Evolutionary conservation across 2,329 filamentous ascomycete genomes (phyloP), one percentile per base, ranked within the genome.

Genomic region (Sporothrix protearum): DNA sequence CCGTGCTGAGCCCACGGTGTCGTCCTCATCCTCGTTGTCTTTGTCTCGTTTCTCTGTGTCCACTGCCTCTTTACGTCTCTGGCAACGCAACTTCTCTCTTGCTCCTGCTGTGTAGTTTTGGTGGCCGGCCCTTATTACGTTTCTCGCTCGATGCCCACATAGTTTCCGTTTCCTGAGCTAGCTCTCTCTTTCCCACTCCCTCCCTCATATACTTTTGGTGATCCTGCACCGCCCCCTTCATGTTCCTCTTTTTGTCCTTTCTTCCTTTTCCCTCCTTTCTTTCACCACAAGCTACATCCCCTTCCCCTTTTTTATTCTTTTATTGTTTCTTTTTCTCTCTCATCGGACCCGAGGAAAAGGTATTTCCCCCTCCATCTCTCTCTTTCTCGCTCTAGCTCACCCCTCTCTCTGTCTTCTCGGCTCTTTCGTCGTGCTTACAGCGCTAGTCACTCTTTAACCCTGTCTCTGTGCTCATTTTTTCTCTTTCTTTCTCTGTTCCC

Each of bases 371-470:
- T 28, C 51, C 42, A n/a, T 16, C 42, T 10, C 30, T 19, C 9
- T 59, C 30, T 16, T 30, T 10, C 30, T 19, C 9, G 49, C 30
- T 39, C 49, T 7, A n/a, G 22, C 39, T 25, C 63, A 55, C 30
- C 36, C 42, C 73, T 77, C 78, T 78, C 78, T 59, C 36, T 64
- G n/a, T n/a, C 36, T 28, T 28, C 59, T 28, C 59, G 59, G 59
- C 59, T 45, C 59, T 45, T 64, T 45, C 36, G 36, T 64, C 59
- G 3, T 45, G 59, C 59, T 42, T 25, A 28, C 79, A 77, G 79
- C 80, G 79, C 80, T 80, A 85, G 83, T 85, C 85, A 78, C 83
- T 86, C 84, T 82, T 73, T 86, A 83, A 81, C 78, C 80, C 81
- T 82, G 80, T 80, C 79, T 80, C 78, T 79, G 78, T 81, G 51